Evolutionary conservation across 2,329 filamentous ascomycete genomes (phyloP).

Genomic region (Fusarium pseudograminearum): DNA sequence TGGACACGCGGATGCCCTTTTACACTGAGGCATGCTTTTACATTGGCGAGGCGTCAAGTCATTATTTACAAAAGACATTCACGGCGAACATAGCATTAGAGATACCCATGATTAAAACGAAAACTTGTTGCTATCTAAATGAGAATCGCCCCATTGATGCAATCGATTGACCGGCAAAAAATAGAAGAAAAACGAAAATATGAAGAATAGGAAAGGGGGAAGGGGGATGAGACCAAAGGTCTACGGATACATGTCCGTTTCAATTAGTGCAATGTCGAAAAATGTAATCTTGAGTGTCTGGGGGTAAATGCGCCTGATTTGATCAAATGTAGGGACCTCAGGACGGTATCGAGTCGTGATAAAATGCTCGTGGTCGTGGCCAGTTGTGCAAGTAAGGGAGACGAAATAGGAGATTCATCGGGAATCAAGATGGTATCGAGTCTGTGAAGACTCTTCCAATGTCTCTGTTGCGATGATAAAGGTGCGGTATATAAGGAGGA

Average conservation of each 20-base stretch:
- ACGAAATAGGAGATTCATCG: not conserved
- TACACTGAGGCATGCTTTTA: not conserved
- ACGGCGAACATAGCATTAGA: slow-evolving; percentile 34
- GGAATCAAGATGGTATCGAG: too few relatives aligned
- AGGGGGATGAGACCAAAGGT: not conserved
- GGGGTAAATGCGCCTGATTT: not conserved
- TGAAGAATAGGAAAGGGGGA: not conserved
- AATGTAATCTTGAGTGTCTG: not conserved
- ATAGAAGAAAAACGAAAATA: not conserved
- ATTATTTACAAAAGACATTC: slow-evolving; percentile 14
- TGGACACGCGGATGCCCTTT: not conserved
- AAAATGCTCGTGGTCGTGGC: not conserved
- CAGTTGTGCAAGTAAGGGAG: not conserved
- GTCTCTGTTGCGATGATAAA: not conserved
- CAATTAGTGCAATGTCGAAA: not conserved
- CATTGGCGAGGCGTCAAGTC: slow-evolving; percentile 15
- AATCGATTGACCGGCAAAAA: not conserved
- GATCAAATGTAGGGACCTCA: not conserved
- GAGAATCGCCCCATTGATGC: not conserved
- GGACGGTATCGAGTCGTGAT: not conserved
- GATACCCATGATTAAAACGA: slow-evolving; percentile 38
- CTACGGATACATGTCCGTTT: not conserved
- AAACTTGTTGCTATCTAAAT: slow-evolving; percentile 8
- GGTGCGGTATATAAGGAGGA: too few relatives aligned
- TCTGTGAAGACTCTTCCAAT: too few relatives aligned